A percentile compares a stretch with the other conserved stretches of the same genome.
Conservation (phyloP, 768 basidiomycete genomes). For the Kwoniella heveanensis region DNA sequence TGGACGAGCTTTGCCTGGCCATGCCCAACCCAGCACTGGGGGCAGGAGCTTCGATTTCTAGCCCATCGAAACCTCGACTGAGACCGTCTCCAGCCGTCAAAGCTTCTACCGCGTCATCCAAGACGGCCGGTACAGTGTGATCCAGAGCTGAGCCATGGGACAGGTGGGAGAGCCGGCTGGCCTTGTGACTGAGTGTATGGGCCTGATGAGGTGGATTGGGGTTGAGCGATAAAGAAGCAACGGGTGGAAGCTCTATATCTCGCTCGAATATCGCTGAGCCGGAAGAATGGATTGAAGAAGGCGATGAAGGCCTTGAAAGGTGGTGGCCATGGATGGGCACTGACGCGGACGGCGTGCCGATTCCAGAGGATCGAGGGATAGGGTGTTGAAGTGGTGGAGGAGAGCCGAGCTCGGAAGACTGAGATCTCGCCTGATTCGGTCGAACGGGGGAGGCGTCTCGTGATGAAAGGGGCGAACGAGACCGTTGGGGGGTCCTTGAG, state of each 20-base stretch:
- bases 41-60: constrained; percentile 52
- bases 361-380: constrained; percentile 7
- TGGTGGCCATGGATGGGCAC: constrained; percentile 32
- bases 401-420: constrained; percentile 11
- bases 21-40: constrained; percentile 24
- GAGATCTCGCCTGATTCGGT: constrained; percentile 8
- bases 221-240: constrained; percentile 48
- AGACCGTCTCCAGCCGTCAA: constrained; percentile 55
- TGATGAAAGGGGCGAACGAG: constrained; percentile 28
- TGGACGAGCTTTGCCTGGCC: constrained; percentile 39
- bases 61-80: constrained; percentile 27
- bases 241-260: constrained; percentile 67
- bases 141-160: constrained; percentile 70
- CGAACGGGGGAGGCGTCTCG: constrained; percentile 12
- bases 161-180: constrained; percentile 48
- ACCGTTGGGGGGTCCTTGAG: constrained; percentile 34
- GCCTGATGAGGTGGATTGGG: constrained; percentile 29
- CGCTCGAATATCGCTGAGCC: constrained; percentile 90
- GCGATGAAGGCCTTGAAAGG: constrained; percentile 46
- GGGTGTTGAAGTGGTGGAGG: constrained; percentile 20
- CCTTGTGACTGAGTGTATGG: constrained; percentile 48
- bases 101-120: constrained; percentile 78
- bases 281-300: constrained; percentile 64
- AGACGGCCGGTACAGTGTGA: constrained; percentile 66
- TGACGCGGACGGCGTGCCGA: constrained; percentile 52